Percentiles rank a stretch among this genome's conserved stretches.
Evolutionary conservation across 2,329 filamentous ascomycete genomes (phyloP).

Genomic region (Leptographium galeiforme): DNA sequence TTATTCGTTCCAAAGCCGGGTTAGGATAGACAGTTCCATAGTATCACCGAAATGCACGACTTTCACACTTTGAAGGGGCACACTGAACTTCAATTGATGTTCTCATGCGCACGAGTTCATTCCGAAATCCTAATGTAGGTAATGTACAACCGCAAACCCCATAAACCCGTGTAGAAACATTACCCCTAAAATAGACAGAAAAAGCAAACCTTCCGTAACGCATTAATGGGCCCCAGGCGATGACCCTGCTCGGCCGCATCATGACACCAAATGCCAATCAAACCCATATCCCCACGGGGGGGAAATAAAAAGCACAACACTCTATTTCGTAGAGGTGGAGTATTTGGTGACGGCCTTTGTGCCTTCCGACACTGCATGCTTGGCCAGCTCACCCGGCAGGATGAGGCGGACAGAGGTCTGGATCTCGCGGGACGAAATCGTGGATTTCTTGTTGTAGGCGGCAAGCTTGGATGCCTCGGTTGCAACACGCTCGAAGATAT

Average conservation of each 20-base stretch:
- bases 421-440: conserved; percentile 98
- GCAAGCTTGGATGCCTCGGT: conserved; percentile 98
- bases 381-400: conserved; percentile 94
- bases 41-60: too few species aligned
- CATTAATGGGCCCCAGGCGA: conserved; percentile 51
- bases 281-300: conserved; percentile 39
- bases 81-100: conserved; percentile 8
- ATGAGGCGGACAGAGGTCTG: conserved; percentile 98
- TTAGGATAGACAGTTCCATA: conserved; percentile 38
- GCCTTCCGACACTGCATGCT: conserved; percentile 98
- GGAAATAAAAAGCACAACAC: conserved; percentile 29
- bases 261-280: conserved; percentile 45
- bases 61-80: neutral
- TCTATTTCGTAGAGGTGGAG: conserved; percentile 96
- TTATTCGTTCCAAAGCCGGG: conserved; percentile 77
- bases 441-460: conserved; percentile 99
- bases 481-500: conserved; percentile 98
- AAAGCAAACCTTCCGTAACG: conserved; percentile 55
- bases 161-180: conserved; percentile 56
- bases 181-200: conserved; percentile 43
- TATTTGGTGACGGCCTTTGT: conserved; percentile 99
- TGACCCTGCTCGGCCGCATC: conserved; percentile 36
- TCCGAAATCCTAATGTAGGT: conserved; percentile 47
- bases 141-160: conserved; percentile 65
- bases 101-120: conserved; percentile 50